These are phyloP conservation scores for Pulveroboletus sp. DNA, from an alignment of 768 basidiomycete genomes.

Conservation along the genomic window DNA sequence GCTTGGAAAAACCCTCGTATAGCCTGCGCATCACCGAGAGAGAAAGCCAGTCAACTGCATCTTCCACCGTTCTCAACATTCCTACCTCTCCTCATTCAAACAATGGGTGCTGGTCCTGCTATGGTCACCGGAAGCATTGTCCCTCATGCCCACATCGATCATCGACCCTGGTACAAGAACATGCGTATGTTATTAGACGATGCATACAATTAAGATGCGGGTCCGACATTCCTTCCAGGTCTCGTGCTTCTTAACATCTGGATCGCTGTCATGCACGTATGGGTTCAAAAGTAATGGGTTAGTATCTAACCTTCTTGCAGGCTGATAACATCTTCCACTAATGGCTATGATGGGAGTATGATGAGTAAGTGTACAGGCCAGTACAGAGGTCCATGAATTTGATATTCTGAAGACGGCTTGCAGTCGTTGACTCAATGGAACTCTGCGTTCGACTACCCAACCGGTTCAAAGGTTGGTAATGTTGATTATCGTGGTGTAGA, in stretches of 20 bases:
- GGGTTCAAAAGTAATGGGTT: neutral
- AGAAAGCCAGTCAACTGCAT: neutral
- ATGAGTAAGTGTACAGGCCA: constrained; percentile 29
- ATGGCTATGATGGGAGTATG: constrained; percentile 39
- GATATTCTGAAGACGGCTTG: constrained; percentile 28
- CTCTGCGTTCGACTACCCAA: constrained; percentile 28
- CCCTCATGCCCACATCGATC: constrained; percentile 52
- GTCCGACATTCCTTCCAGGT: constrained; percentile 27
- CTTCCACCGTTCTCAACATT: neutral
- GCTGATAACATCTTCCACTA: constrained; percentile 34
- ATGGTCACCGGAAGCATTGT: constrained; percentile 28
- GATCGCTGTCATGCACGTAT: constrained; percentile 56
- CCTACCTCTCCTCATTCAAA: constrained; percentile 12
- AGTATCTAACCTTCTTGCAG: constrained; percentile 11
- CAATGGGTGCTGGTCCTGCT: constrained; percentile 55
- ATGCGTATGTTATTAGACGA: constrained; percentile 35
- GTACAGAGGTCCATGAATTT: neutral
- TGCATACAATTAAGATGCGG: neutral
- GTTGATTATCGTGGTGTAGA: neutral
- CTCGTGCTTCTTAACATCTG: constrained; percentile 58
- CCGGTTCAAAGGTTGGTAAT: constrained; percentile 24
- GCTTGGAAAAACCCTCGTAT: neutral
- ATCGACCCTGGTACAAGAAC: constrained; percentile 69
- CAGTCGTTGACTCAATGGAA: constrained; percentile 38
- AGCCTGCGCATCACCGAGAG: neutral